A percentile compares a stretch with the other conserved stretches of the same genome.
These are phyloP conservation scores for Chamaecrista fasciculata DNA, from an alignment of 306 rosid genomes.

Conservation along the genomic window DNA sequence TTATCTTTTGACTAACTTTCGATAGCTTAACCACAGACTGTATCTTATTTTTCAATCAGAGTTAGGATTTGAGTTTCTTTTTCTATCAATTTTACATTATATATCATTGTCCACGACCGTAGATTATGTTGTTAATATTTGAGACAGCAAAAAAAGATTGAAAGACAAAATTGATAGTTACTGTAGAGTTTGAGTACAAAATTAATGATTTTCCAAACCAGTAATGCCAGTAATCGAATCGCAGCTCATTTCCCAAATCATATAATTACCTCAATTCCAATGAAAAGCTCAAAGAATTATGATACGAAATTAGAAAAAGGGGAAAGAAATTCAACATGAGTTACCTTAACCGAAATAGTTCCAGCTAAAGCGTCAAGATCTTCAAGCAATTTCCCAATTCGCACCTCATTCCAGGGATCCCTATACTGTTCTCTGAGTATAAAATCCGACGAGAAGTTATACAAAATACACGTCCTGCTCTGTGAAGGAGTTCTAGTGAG, in stretches of 20 bases:
- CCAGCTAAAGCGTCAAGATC: slow-evolving; percentile 96
- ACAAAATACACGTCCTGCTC: slow-evolving; percentile 67
- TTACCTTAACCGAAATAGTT: slow-evolving; percentile 79
- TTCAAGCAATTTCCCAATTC: slow-evolving; percentile 84
- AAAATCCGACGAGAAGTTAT: slow-evolving; percentile 70
- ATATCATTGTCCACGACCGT: too few species aligned
- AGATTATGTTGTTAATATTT: too few species aligned
- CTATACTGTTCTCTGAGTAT: slow-evolving; percentile 80
- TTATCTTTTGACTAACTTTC: too few species aligned
- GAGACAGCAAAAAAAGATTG: too few species aligned
- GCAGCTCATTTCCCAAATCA: slow-evolving; percentile 17
- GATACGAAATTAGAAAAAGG: not conserved
- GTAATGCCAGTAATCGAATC: not conserved
- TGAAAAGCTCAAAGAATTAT: not conserved
- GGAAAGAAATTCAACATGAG: not conserved
- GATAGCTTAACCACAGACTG: too few species aligned
- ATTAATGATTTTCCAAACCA: too few species aligned
- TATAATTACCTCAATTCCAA: not conserved
- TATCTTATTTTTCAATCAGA: too few species aligned
- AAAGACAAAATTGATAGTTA: too few species aligned
- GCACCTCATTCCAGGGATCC: slow-evolving; percentile 88
- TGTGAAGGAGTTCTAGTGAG: slow-evolving; percentile 72
- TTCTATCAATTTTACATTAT: too few species aligned
- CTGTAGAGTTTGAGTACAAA: too few species aligned
- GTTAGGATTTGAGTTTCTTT: too few species aligned